Base-by-base conservation (phyloP, 2,329 filamentous ascomycete species). In the Paradendryphiella salina region DNA sequence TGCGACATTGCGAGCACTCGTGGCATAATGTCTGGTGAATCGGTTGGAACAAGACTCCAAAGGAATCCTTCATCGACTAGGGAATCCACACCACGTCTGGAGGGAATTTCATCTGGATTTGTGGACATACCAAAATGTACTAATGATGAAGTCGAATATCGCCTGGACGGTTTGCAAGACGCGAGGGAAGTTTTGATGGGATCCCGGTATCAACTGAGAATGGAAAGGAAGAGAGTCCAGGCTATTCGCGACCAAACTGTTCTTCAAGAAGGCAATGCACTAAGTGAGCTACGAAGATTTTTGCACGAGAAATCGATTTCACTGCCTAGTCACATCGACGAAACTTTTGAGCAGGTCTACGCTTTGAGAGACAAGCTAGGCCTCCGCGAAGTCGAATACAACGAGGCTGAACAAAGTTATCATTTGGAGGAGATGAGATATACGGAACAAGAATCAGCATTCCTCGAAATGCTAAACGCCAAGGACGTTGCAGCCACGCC, bases 331-430 rank as follows among this genome's bases (percentile, higher is more conserved):
- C 23, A 50, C 2, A 32, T 56, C 13, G 28, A 42, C 10, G 23
- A 38, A 21, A 33, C 14, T 2, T 32, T 45, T n/a, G 34, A 50
- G 10, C 26, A 46, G n/a, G 26, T 56, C 3, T 11, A 37, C 14
- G 38, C n/a, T 14, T 23, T 48, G 11, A 43, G 46, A 29, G 54
- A 57, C 15, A 28, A 20, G 11, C 34, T 54, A 5, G 54, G 50
- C 14, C 29, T 21, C 13, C 13, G 41, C 2, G 52, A 56, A 21
- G 48, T 14, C 5, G 41, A 45, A 13, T 54, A 54, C 40, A 37
- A 50, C n/a, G 38, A 51, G 5, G 38, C 43, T 9, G 52, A 54
- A 28, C 23, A 43, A 23, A 31, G 21, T 3, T 54, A 51, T 28
- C 26, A 26, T 1, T 14, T 33, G 7, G 17, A 17, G 11, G 44